Conservation (phyloP, 257 asterid species). For the Jasminum sambac region DNA sequence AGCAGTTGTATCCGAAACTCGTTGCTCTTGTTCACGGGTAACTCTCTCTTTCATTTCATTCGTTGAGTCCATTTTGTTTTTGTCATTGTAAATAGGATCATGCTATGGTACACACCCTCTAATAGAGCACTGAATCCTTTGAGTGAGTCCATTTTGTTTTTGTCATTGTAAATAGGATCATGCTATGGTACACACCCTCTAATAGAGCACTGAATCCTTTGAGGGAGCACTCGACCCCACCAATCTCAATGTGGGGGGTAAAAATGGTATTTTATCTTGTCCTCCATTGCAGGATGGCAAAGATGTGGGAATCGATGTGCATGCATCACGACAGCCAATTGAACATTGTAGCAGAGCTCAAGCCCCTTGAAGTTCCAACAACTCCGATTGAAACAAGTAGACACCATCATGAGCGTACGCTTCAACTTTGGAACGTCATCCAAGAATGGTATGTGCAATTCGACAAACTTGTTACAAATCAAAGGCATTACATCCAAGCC, state of each 20-base stretch:
- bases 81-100: too few species aligned
- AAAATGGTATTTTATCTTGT: too few species aligned
- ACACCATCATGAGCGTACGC: conserved; percentile 77
- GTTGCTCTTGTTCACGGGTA: conserved; percentile 82
- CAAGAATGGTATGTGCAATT: conserved; percentile 78
- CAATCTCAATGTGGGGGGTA: too few species aligned
- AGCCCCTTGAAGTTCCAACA: conserved; percentile 60
- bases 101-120: too few species aligned
- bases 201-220: too few species aligned
- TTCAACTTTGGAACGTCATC: conserved; percentile 67
- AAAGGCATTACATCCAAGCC: conserved; percentile 57
- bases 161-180: too few species aligned
- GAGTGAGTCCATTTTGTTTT: not conserved
- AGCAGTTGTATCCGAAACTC: conserved; percentile 83
- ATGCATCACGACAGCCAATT: conserved; percentile 68
- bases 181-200: too few species aligned
- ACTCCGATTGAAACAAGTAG: conserved; percentile 69
- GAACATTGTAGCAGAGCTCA: conserved; percentile 61
- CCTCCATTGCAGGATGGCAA: conserved; percentile 63
- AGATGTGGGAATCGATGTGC: conserved; percentile 88
- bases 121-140: too few species aligned
- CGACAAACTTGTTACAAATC: conserved; percentile 69
- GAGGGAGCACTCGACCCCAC: too few species aligned
- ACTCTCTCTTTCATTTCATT: conserved; percentile 23
- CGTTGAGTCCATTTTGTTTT: not conserved